phyloP scores from a whole-genome alignment of 192 early-diverging fungal species.

The Entomortierella lignicola region DNA sequence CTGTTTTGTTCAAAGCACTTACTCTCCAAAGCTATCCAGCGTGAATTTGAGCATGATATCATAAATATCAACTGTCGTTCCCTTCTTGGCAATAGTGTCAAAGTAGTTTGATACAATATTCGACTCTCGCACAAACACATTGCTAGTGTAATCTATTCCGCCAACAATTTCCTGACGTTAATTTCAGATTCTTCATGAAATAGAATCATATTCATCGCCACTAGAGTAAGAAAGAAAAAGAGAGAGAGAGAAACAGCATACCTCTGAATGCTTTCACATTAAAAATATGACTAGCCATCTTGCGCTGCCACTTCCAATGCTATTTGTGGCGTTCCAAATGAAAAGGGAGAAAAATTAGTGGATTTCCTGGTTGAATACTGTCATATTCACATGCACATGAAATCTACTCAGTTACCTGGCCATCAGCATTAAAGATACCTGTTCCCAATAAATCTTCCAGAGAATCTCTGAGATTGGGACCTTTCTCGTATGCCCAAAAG shows the following conservation, averaged over 20 bases:
- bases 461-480: neutral
- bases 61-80: constrained; percentile 55
- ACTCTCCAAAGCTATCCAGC: constrained; percentile 63
- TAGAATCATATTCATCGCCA: too few relatives aligned
- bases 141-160: constrained; percentile 42
- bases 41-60: constrained; percentile 62
- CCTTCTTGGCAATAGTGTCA: constrained; percentile 37
- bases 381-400: too few relatives aligned
- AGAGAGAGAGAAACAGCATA: too few relatives aligned
- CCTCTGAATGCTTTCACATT: constrained; percentile 50
- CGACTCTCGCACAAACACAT: constrained; percentile 45
- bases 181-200: too few relatives aligned
- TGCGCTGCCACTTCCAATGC: constrained; percentile 50
- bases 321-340: neutral
- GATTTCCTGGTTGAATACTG: neutral
- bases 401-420: too few relatives aligned
- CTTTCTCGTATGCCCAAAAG: constrained; percentile 43
- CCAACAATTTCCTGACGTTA: too few relatives aligned
- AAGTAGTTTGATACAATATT: constrained; percentile 27
- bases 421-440: constrained; percentile 51
- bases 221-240: too few relatives aligned
- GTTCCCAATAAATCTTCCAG: constrained; percentile 28
- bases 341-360: neutral
- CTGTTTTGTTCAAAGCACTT: too few relatives aligned
- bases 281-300: constrained; percentile 47